Percentiles rank a stretch among this genome's conserved stretches.
Conservation (phyloP, 768 basidiomycete genomes). For the Rhodocollybia butyracea region DNA sequence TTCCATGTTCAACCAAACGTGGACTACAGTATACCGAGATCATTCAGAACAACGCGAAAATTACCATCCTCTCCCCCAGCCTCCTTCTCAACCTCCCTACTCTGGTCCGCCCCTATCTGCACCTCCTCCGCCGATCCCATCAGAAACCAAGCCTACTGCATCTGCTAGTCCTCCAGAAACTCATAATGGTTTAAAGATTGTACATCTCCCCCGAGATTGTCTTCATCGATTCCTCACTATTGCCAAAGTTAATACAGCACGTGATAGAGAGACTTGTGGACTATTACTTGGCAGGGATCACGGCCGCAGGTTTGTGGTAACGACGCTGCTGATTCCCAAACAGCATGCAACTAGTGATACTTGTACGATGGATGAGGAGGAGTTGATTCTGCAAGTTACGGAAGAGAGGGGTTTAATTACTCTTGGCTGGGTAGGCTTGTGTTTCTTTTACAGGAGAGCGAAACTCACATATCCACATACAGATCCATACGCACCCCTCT, state of each 20-base stretch:
- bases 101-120: conserved; percentile 16
- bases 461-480: neutral
- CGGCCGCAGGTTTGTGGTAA: conserved; percentile 65
- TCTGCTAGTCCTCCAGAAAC: conserved; percentile 19
- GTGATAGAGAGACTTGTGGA: conserved; percentile 86
- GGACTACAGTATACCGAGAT: neutral
- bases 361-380: conserved; percentile 91
- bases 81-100: conserved; percentile 16
- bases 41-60: conserved; percentile 16
- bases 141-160: conserved; percentile 11
- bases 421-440: conserved; percentile 74
- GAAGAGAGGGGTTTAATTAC: conserved; percentile 80
- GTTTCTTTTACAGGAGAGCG: neutral
- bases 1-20: conserved; percentile 55
- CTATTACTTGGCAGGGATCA: conserved; percentile 70
- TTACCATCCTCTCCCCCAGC: conserved; percentile 16
- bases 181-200: conserved; percentile 48
- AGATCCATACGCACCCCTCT: conserved; percentile 93
- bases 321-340: conserved; percentile 82
- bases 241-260: conserved; percentile 72
- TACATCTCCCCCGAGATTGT: conserved; percentile 69
- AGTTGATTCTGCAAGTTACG: conserved; percentile 81
- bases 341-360: conserved; percentile 88
- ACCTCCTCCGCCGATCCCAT: conserved; percentile 21
- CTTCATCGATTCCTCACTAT: conserved; percentile 75